Evolutionary conservation across 148 eudicot genomes (phyloP).

Genomic region (Fagopyrum tataricum): DNA sequence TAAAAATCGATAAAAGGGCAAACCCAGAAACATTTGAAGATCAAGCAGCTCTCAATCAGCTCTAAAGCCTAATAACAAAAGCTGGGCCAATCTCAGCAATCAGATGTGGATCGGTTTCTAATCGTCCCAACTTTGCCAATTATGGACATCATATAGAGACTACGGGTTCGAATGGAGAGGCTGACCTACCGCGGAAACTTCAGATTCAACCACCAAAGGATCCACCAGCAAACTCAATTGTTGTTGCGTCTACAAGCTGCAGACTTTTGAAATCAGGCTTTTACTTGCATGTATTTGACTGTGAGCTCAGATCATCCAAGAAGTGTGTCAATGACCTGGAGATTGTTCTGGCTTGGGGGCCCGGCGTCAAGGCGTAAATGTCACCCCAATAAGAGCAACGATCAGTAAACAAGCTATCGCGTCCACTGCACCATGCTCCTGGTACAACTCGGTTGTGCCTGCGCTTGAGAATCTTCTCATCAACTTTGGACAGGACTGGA

Average conservation of each 20-base stretch:
- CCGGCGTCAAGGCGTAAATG: conserved; percentile 53
- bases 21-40: conserved; percentile 7
- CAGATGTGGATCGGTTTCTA: neutral
- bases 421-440: conserved; percentile 88
- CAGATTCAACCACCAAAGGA: neutral
- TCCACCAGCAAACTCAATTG: neutral
- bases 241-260: neutral
- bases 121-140: conserved; percentile 3
- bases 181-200: neutral
- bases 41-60: conserved; percentile 6
- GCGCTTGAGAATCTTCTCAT: conserved; percentile 62
- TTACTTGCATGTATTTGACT: conserved; percentile 72
- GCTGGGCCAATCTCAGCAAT: conserved; percentile 6
- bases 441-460: conserved; percentile 51
- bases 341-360: conserved; percentile 55
- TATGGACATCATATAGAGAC: conserved; percentile 4
- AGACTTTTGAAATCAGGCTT: neutral
- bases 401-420: conserved; percentile 51
- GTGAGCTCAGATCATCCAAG: conserved; percentile 43
- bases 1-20: neutral
- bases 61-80: neutral
- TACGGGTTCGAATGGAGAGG: neutral
- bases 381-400: conserved; percentile 75
- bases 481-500: conserved; percentile 63
- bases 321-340: conserved; percentile 39